Evolutionary conservation across 345 rosid species (phyloP), one percentile per base, ranked within the genome.

Genomic region (Kandelia obovata): DNA sequence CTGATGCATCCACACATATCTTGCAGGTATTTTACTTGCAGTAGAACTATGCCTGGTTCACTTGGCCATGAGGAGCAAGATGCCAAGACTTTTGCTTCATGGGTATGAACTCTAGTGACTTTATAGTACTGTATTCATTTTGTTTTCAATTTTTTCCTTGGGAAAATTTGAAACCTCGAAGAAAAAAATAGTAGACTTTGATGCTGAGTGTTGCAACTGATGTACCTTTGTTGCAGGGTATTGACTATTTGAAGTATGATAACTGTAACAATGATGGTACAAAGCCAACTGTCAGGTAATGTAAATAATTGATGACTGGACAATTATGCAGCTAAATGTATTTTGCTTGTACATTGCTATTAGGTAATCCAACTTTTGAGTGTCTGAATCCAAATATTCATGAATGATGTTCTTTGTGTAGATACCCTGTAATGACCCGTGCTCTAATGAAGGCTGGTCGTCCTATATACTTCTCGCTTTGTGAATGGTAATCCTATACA

Each of bases 41-140:
- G 96, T 80, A 86, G 81, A 77, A 79, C 83, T 39, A 90, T 90
- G 98, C 97, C 98, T 0, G 99, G 99, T 58, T 95, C 98, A 58
- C 85, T 95, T 72, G 94, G 92, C 66, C 81, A 81, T 6, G 99
- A 95, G 77, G 97, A 92, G 69, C 89, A 80, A 72, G 99, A 95
- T 82, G 99, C 99, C n/a, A 87, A 82, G 71, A 84, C 96, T 35
- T 92, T 92, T 80, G 98, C 96, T 71, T 78, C 84, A 52, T 95
- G 99, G 98, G 99, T 92, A 73, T 23, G 34, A 66, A 7, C 53
- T 68, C 62, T 20, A 6, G 6, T 34, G 5, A 30, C 20, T 25
- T 47, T 52, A 26, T 39, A 21, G 27, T 20, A 11, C 17, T 3
- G 4, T 43, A 13, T 13, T 43, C 49, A 43, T 13, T 43, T 13